Evolutionary conservation across 805 yeast species (phyloP).

Genomic region (Candida caryicola): DNA sequence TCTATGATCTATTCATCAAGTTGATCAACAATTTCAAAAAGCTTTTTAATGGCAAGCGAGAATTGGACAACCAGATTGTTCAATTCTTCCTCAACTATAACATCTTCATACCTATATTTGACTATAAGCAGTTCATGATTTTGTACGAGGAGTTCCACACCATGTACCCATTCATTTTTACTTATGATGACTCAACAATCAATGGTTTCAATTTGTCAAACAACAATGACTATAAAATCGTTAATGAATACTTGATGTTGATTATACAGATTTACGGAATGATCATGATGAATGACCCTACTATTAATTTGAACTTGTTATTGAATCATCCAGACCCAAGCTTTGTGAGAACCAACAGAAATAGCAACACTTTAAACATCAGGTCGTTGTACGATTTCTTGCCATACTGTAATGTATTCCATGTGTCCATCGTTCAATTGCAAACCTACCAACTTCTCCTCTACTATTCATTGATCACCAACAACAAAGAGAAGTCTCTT

Average conservation of each 20-base stretch:
- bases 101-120: conserved; percentile 53
- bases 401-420: conserved; percentile 48
- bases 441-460: conserved; percentile 50
- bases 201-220: conserved; percentile 47
- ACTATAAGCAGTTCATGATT: conserved; percentile 51
- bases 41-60: conserved; percentile 33
- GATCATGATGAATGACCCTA: conserved; percentile 49
- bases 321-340: conserved; percentile 37
- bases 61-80: conserved; percentile 46
- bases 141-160: conserved; percentile 48
- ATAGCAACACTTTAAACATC: conserved; percentile 11
- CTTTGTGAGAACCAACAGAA: conserved; percentile 15
- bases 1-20: conserved; percentile 43
- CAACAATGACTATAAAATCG: conserved; percentile 40
- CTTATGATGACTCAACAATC: conserved; percentile 45
- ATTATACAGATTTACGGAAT: conserved; percentile 51
- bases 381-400: conserved; percentile 43
- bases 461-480: conserved; percentile 45
- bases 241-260: conserved; percentile 42
- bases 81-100: conserved; percentile 53
- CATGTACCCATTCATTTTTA: conserved; percentile 47
- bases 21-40: conserved; percentile 43
- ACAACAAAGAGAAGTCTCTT: conserved; percentile 40
- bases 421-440: conserved; percentile 45
- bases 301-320: conserved; percentile 39